Base-by-base conservation (phyloP, 169 alveolate species). In the Fabrea salina region DNA sequence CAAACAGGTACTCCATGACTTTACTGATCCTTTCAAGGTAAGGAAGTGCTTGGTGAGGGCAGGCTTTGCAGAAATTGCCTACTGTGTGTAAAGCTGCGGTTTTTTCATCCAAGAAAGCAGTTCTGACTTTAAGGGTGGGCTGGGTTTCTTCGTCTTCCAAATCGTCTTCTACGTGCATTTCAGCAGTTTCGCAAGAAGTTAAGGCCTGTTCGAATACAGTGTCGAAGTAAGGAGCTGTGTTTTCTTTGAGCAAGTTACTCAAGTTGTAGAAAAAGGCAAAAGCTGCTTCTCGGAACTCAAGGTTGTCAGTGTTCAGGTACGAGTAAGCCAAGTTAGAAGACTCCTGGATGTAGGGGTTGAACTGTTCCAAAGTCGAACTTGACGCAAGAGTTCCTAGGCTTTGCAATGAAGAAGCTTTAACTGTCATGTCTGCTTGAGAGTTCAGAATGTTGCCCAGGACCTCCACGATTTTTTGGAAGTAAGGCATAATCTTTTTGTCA, bases 271-370 rank as follows among this genome's bases (percentile, higher is more conserved):
- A 67, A 4, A 67, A 37, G 13, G 78, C 78, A 37, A 67, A 67
- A 43, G 44, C 78, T 1, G 78, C 78, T 67, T 67, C 78, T 3
- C 78, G 16, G 16, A 40, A n/a, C 44, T 67, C 78, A n/a, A 44
- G 37, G 13, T 11, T 19, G 7, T 67, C 59, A 43, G 35, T n/a
- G n/a, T 39, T 7, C 13, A 67, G 33, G 59, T 11, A 37, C 13
- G 11, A n/a, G n/a, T 8, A 67, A 67, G 78, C 78, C 16, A 44
- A 27, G 0, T 67, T 30, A 43, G 44, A 16, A 19, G 27, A 16
- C 22, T 37, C 32, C n/a, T 13, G 22, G 6, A 67, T 11, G 37
- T 67, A 67, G 44, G 56, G 56, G 13, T 32, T 19, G 27, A 44
- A 67, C 7, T n/a, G 11, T 43, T 67, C 78, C 0, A 67, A 13